phyloP scores from a whole-genome alignment of 345 rosid genomes.

The Eucalyptus guilfoylei region DNA sequence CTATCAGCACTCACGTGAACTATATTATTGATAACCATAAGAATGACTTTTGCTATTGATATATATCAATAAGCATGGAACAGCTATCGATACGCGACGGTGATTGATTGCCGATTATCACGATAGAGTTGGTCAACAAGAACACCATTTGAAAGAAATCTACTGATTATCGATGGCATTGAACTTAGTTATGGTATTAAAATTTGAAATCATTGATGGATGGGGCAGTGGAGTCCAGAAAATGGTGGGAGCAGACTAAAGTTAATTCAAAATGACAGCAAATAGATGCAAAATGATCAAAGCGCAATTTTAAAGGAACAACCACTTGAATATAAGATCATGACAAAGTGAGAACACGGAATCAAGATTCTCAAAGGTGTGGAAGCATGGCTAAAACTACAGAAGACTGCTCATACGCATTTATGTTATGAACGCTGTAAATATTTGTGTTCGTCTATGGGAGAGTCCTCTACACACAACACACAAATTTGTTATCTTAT shows the following conservation, averaged over 20 bases:
- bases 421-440: background rate
- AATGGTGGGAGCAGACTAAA: background rate
- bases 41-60: background rate
- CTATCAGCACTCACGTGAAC: background rate
- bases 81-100: background rate
- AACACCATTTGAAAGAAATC: background rate
- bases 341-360: background rate
- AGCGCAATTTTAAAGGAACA: background rate
- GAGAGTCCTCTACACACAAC: background rate
- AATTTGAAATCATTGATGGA: background rate
- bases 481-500: background rate
- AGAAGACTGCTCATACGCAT: background rate
- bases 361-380: background rate
- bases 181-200: background rate
- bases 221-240: background rate
- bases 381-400: background rate
- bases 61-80: background rate
- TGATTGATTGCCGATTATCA: background rate
- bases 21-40: background rate
- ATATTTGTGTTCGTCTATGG: background rate
- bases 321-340: background rate
- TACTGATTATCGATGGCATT: background rate
- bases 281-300: background rate
- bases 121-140: background rate
- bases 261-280: background rate